Base-by-base conservation (phyloP, 169 alveolate species). In the Plasmodium falciparum region DNA sequence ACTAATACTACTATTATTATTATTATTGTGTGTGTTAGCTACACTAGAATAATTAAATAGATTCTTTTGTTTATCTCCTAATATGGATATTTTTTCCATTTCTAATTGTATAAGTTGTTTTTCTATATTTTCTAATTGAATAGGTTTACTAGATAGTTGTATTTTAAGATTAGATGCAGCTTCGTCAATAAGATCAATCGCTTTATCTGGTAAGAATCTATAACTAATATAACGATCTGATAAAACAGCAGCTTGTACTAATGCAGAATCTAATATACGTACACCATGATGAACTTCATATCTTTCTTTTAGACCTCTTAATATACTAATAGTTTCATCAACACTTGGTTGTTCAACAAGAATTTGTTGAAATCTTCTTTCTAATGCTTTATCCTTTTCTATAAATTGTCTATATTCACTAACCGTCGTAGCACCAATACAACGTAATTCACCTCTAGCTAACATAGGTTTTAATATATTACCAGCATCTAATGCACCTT, bases 211-310 rank as follows among this genome's bases (percentile, higher is more conserved):
- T 29, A 95, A 86, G 67, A 83, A 93, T 6, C 98, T 90, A 22
- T 74, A 66, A 85, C 88, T 92, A 50, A 89, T 93, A 71, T 95
- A 95, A 7, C 97, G 88, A 88, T 93, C 97, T 26, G 97, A 93
- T 49, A 96, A 90, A 17, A 92, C 94, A 6, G 97, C 97, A 0
- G 98, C 98, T 47, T 94, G 97, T 9, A 96, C 95, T 33, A 96
- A 94, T 20, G 98, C 96, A 1, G 97, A 93, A 73, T 96, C 98
- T 56, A 93, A 74, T 17, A 96, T 96, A 58, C 97, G 93, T 6
- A 96, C 97, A 1, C 98, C 97, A 78, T 96, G 98, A 80, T 95
- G 98, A 12, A 96, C 97, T 13, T 95, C 98, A 66, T 95, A 96
- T 15, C 97, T 88, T 74, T 91, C 98, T 54, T 96, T 95, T 54